phyloP scores from a whole-genome alignment of 73 alveolate species.

The Paramecium pentaurelia region DNA sequence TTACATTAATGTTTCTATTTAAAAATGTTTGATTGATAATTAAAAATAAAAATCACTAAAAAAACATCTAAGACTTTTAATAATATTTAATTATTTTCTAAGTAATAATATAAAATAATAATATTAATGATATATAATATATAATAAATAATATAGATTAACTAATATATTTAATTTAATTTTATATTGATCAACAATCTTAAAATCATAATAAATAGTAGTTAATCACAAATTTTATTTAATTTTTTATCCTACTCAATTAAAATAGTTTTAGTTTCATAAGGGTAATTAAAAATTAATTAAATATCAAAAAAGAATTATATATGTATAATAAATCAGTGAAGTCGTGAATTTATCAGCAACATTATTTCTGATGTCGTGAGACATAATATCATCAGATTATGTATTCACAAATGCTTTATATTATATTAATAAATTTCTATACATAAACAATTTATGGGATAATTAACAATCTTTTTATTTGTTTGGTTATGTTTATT shows the following conservation, averaged over 20 bases:
- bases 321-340: background rate
- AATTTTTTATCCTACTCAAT: too few relatives aligned
- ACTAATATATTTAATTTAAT: too few relatives aligned
- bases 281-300: background rate
- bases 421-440: background rate
- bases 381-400: constrained; percentile 31
- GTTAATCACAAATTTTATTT: too few relatives aligned
- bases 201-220: too few relatives aligned
- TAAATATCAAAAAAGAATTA: background rate
- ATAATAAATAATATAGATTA: too few relatives aligned
- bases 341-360: background rate
- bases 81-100: too few relatives aligned
- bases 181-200: too few relatives aligned
- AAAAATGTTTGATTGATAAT: background rate
- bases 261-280: too few relatives aligned
- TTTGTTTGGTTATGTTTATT: background rate
- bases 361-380: constrained; percentile 1
- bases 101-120: too few relatives aligned
- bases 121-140: too few relatives aligned
- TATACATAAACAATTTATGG: background rate
- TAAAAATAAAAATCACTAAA: too few relatives aligned
- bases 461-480: background rate
- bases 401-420: background rate
- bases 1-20: background rate
- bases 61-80: background rate